phyloP scores from a whole-genome alignment of 2,329 filamentous ascomycete species.

The Alternaria incomplexa region DNA sequence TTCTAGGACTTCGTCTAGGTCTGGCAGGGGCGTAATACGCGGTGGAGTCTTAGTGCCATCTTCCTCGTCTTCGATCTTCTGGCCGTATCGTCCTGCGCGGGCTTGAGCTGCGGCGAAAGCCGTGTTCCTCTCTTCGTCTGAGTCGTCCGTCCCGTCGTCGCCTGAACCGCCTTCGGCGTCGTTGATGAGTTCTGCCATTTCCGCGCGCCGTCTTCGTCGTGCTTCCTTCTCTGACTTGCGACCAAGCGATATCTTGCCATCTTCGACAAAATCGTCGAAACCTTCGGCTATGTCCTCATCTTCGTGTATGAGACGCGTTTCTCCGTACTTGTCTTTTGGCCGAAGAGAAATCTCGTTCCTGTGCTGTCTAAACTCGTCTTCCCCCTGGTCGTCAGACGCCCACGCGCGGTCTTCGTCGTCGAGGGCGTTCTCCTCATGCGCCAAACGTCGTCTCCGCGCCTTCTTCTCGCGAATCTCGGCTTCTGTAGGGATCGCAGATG shows the following conservation, averaged over 20 bases:
- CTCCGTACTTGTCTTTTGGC: constrained; percentile 65
- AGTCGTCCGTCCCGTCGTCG: constrained; percentile 74
- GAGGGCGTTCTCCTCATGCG: constrained; percentile 69
- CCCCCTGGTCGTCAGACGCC: constrained; percentile 48
- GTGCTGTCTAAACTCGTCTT: constrained; percentile 48
- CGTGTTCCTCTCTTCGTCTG: constrained; percentile 68
- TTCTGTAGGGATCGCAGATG: constrained; percentile 72
- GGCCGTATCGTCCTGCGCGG: constrained; percentile 79
- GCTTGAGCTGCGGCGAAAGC: constrained; percentile 90
- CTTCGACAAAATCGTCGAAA: constrained; percentile 89
- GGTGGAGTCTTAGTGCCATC: constrained; percentile 67
- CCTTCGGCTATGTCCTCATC: constrained; percentile 94
- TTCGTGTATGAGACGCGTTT: constrained; percentile 78
- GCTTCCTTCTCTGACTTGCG: constrained; percentile 78
- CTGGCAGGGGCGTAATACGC: constrained; percentile 78
- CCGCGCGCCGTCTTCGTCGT: constrained; percentile 67
- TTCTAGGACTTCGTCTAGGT: constrained; percentile 70
- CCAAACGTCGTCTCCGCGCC: constrained; percentile 80
- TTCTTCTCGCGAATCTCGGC: constrained; percentile 91
- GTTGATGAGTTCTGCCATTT: constrained; percentile 84
- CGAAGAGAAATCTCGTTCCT: constrained; percentile 56
- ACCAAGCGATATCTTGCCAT: constrained; percentile 79
- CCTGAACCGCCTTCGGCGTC: constrained; percentile 74
- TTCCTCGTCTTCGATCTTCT: constrained; percentile 53
- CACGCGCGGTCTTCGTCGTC: constrained; percentile 54